Percentiles rank a stretch among this genome's conserved stretches.
These are phyloP conservation scores for Odontarrhena argentea DNA, from an alignment of 345 rosid species.

Conservation along the genomic window DNA sequence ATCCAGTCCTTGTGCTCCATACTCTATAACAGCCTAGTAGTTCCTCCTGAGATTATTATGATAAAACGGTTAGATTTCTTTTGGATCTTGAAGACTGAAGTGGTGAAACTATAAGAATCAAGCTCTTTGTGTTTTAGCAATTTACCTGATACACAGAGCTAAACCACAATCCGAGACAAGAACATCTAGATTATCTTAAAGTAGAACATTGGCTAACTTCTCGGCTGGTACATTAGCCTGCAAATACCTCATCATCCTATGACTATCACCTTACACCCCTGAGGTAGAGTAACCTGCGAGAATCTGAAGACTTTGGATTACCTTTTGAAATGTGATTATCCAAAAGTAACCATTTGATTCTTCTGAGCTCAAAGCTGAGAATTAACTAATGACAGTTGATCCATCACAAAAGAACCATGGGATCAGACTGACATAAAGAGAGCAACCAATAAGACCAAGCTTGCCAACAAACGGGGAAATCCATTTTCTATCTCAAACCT, in stretches of 20 bases:
- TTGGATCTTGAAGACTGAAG: conserved; percentile 4
- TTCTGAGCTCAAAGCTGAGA: conserved; percentile 35
- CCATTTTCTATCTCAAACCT: conserved; percentile 83
- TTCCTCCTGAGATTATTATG: not conserved
- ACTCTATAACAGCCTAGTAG: not conserved
- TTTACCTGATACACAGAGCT: not conserved
- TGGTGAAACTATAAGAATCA: conserved; percentile 3
- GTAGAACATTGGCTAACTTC: conserved; percentile 50
- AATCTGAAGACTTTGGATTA: conserved; percentile 32
- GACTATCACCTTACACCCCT: conserved; percentile 78
- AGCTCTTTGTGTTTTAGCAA: not conserved
- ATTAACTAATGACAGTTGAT: no score
- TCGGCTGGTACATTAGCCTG: conserved; percentile 83
- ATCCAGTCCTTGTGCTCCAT: not conserved
- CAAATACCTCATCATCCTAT: conserved; percentile 66
- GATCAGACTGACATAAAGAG: conserved; percentile 53
- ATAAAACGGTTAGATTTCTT: no score
- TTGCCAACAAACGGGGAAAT: conserved; percentile 69
- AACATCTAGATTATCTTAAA: no score
- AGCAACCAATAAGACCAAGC: conserved; percentile 71
- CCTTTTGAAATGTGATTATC: conserved; percentile 58
- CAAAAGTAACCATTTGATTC: conserved; percentile 67
- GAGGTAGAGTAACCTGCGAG: conserved; percentile 77
- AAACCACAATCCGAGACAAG: no score
- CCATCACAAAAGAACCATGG: conserved; percentile 40